Base-by-base conservation (phyloP, 2,329 filamentous ascomycete genomes). In the Penicillium hordei region DNA sequence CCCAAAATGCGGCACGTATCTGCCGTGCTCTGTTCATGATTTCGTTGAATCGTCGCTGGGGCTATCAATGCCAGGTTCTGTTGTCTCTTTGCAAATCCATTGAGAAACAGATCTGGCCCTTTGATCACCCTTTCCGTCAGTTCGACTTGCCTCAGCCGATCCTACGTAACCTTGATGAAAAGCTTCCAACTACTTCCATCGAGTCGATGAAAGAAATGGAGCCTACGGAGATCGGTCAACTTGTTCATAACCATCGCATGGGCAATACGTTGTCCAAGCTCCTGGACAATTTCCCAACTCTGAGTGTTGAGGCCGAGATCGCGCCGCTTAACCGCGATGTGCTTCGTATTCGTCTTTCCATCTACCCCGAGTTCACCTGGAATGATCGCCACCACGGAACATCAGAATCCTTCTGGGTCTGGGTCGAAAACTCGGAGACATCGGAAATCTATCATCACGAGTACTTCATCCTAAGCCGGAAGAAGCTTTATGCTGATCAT, bases 361-460 rank as follows among this genome's bases (percentile, higher is more conserved):
- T 99, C 19, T 91, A 88, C 1, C 91, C 94, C 0, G 93, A 97
- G 51, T 99, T 99, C 71, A 82, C 82, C 38, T 99, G 94, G 94
- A 96, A 96, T 66, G 93, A 97, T 65, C 87, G 90, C 46, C 85
- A 96, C 58, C 93, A 99, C 70, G 95, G 95, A 19, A 91, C 88
- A 3, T 97, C 93, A 0, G 94, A 99, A 70, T 93, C 93, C 4
- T 99, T 95, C 77, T 99, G 95, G 84, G 89, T 99, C 57, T 99
- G 94, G 95, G 93, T 99, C 3, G 94, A 99, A 74, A 96, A 97
- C 72, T 97, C 93, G 0, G 94, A 97, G 68, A 97, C 93, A 0
- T 93, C 91, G 0, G 93, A 97, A 74, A 97, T 99, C 40, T 97
- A 96, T 68, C 94, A 99, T 68, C 91, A 97, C 64, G 94, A 99